phyloP scores from a whole-genome alignment of 2,329 filamentous ascomycete species.

The Boeremia lycopersici region DNA sequence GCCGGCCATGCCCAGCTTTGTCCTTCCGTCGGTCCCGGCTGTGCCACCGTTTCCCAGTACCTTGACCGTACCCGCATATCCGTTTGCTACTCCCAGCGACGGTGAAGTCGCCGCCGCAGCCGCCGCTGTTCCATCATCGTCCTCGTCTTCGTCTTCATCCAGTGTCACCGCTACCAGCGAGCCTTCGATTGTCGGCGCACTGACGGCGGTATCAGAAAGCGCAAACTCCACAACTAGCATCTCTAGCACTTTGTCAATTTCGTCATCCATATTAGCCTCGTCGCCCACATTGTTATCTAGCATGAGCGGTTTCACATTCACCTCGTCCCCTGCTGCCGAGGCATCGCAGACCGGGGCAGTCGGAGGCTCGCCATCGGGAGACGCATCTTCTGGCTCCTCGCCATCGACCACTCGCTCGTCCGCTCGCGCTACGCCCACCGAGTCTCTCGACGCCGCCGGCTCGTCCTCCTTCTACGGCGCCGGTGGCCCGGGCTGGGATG shows the following conservation, averaged over 20 bases:
- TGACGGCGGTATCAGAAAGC: neutral
- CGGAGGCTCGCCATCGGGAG: neutral
- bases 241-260: slow-evolving; percentile 3
- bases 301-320: slow-evolving; percentile 5
- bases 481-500: slow-evolving; percentile 5
- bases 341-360: neutral
- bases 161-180: slow-evolving; percentile 11
- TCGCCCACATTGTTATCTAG: slow-evolving; percentile 3
- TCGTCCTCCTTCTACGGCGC: slow-evolving; percentile 11
- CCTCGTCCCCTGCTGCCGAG: neutral
- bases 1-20: slow-evolving; percentile 17
- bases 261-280: slow-evolving; percentile 2
- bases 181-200: slow-evolving; percentile 4
- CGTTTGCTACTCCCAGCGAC: slow-evolving; percentile 35
- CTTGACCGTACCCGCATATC: slow-evolving; percentile 43
- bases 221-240: neutral
- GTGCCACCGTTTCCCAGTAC: slow-evolving; percentile 46
- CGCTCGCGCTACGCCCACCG: neutral
- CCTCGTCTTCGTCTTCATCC: slow-evolving; percentile 12
- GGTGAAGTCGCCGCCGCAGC: slow-evolving; percentile 15
- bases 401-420: neutral
- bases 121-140: neutral
- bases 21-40: slow-evolving; percentile 35
- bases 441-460: slow-evolving; percentile 8
- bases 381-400: neutral